Evolutionary conservation across 129 eudicot species (phyloP), one percentile per base, ranked within the genome.

Genomic region (Chrysanthemum seticuspe): DNA sequence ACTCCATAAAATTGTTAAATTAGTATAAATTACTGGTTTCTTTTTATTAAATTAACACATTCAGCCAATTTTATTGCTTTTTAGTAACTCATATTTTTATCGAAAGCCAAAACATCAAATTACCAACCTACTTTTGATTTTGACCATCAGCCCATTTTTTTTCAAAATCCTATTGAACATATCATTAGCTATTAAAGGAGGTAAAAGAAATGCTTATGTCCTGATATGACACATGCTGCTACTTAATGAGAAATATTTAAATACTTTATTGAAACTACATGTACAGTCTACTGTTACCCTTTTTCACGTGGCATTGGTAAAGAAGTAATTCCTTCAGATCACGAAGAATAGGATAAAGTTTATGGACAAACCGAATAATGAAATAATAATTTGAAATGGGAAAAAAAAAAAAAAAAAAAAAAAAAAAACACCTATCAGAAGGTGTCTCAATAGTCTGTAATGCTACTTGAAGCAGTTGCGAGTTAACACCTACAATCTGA

Each of bases 381-480:
- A 23, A 27, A 23, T 8, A 21, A 58, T 72, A 21, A 9, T 45
- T 57, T 48, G 13, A 47, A 57, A 13, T 13, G 19, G 7, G n/a
- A n/a, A n/a, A n/a, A n/a, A n/a, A n/a, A n/a, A n/a, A n/a, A n/a
- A n/a, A n/a, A n/a, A n/a, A n/a, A n/a, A n/a, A n/a, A n/a, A 21
- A 15, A 63, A 49, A 0, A 56, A 55, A n/a, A 73, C 66, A 94
- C 97, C 92, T 88, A 65, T 72, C 78, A 15, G 81, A 75, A 50
- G 87, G 88, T 54, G 59, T 81, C 73, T 80, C 80, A 56, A 83
- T 74, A 73, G 68, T 75, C 78, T 80, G 73, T 54, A 94, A 69
- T 44, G 96, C 97, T 72, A 88, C 82, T 80, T 80, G 91, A 69
- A 94, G 99, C 79, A 94, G 78, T 57, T 82, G 85, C 53, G 96